Evolutionary conservation across 495 filamentous ascomycete genomes (phyloP).

Genomic region (Aspergillus sparsus): DNA sequence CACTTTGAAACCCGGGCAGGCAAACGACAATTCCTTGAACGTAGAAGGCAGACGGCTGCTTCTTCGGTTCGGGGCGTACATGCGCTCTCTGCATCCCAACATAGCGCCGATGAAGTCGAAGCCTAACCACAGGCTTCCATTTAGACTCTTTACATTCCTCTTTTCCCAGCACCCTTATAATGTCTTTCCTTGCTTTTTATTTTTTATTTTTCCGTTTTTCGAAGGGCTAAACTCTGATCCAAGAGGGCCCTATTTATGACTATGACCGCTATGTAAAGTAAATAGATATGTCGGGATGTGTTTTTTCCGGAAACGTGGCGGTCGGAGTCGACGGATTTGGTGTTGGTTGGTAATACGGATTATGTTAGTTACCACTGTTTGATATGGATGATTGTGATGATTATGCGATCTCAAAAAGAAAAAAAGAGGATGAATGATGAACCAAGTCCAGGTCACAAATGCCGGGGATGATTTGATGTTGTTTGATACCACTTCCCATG

Average conservation of each 20-base stretch:
- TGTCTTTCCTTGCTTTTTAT: conserved; percentile 13
- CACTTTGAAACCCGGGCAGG: conserved; percentile 90
- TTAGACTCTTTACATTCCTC: not conserved
- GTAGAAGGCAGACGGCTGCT: conserved; percentile 34
- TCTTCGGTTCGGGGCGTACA: conserved; percentile 17
- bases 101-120: conserved; percentile 48
- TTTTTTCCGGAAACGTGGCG: conserved; percentile 13
- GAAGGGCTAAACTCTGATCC: conserved; percentile 1
- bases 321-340: conserved; percentile 13
- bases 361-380: conserved; percentile 13
- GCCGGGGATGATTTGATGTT: conserved; percentile 12
- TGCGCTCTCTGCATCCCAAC: conserved; percentile 33
- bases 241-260: conserved; percentile 1
- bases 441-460: not conserved
- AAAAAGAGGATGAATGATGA: conserved; percentile 5
- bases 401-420: not conserved
- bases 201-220: conserved; percentile 4
- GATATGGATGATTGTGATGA: conserved; percentile 17
- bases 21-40: conserved; percentile 80
- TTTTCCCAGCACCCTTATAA: conserved; percentile 16
- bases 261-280: conserved; percentile 27
- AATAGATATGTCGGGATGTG: conserved; percentile 16
- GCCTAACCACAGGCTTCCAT: conserved; percentile 20
- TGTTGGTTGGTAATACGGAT: conserved; percentile 4
- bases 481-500: not conserved